Evolutionary conservation across 2,329 filamentous ascomycete genomes (phyloP).

Genomic region (Cadophora sp.): DNA sequence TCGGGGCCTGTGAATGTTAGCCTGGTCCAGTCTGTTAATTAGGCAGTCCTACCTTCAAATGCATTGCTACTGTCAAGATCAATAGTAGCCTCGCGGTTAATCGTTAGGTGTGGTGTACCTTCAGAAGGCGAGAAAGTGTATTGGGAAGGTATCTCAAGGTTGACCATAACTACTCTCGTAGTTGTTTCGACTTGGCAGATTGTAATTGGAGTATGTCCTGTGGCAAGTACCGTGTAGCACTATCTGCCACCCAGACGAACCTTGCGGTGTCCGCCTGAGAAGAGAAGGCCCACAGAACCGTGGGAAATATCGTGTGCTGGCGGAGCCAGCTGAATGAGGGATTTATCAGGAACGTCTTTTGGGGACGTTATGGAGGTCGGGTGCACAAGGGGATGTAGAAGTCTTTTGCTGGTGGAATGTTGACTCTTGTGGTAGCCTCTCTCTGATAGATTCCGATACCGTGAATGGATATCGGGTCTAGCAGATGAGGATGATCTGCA

Average conservation of each 20-base stretch:
- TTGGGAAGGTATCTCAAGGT: conserved; percentile 78
- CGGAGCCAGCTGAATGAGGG: conserved; percentile 83
- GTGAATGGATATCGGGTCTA: conserved; percentile 82
- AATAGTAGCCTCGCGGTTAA: conserved; percentile 92
- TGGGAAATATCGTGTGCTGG: conserved; percentile 73
- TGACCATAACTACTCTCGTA: conserved; percentile 75
- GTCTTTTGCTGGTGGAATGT: conserved; percentile 85
- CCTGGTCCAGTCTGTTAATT: conserved; percentile 24
- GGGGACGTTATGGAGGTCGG: conserved; percentile 90
- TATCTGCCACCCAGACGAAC: conserved; percentile 98
- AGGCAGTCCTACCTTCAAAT: conserved; percentile 76
- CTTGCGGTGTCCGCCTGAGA: conserved; percentile 90
- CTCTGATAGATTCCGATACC: conserved; percentile 84
- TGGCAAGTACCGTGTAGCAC: conserved; percentile 79
- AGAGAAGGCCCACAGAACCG: conserved; percentile 93
- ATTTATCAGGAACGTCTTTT: conserved; percentile 62
- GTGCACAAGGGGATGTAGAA: conserved; percentile 83
- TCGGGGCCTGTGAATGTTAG: conserved; percentile 72
- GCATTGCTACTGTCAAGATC: conserved; percentile 95
- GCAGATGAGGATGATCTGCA: conserved; percentile 75
- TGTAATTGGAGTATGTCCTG: conserved; percentile 32
- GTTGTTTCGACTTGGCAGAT: conserved; percentile 14
- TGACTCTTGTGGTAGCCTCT: conserved; percentile 71
- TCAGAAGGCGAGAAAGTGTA: conserved; percentile 84
- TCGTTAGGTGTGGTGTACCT: conserved; percentile 88